Base-by-base conservation (phyloP, 257 asterid species). In the Handroanthus guayacan region DNA sequence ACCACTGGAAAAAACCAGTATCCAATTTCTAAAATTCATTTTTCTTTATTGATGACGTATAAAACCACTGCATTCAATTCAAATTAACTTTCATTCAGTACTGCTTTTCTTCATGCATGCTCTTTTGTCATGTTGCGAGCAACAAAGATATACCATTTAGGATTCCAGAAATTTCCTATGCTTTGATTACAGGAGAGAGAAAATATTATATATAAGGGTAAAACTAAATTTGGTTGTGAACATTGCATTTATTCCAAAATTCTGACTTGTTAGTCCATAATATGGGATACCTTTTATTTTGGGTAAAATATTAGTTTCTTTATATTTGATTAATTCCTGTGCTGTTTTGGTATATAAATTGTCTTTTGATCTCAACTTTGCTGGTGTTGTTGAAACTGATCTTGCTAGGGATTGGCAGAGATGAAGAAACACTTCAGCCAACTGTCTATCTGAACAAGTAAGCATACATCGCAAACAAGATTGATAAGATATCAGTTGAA, bases 341-440 rank as follows among this genome's bases (percentile, higher is more conserved):
- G 71, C 55, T 67, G 57, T 51, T 64, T 34, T 41, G 52, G 56
- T 60, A 17, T 73, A 17, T 67, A 20, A 25, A 60, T 61, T 72
- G 43, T 58, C 56, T 77, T 61, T 39, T 78, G 60, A 69, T 66
- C 13, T 17, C 13, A 69, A 44, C 31, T 18, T 51, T 62, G 5
- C 31, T 58, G 25, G 47, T 76, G 41, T 67, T 74, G 38, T 71
- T 77, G 74, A 78, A 51, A 57, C 76, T 79, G 56, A 58, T 52
- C 12, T 8, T 82, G 64, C 65, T 78, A 93, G 99, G 99, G 75
- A 50, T 93, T 71, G 82, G 96, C 87, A 89, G 99, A 82, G 75
- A 95, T 12, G 98, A 95, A 86, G 91, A 89, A 82, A 93, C 99
- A 20, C 97, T 95, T 86, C 87, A 83, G 84, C 97, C 99, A 63